Evolutionary conservation across 805 yeast genomes (phyloP).

Genomic region (Yarrowia bubula): DNA sequence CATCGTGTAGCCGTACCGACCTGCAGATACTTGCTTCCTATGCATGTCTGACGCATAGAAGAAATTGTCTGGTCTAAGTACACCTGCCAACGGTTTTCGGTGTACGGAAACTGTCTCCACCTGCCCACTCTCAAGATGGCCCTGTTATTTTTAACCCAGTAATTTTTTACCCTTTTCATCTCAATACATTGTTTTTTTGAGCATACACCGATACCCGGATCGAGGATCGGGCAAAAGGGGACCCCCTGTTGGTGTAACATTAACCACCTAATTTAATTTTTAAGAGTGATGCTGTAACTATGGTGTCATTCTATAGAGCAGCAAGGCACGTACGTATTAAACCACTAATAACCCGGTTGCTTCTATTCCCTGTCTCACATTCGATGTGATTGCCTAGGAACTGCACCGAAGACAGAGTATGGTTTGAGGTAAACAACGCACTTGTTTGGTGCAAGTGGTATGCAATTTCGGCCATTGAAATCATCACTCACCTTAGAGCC

Average conservation of each 20-base stretch:
- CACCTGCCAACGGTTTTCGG: not conserved
- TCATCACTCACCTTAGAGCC: too few relatives aligned
- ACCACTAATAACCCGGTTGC: not conserved
- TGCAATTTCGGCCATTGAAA: not conserved
- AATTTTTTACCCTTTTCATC: not conserved
- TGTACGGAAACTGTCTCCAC: not conserved
- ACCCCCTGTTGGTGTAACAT: not conserved
- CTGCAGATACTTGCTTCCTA: not conserved
- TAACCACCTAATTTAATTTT: not conserved
- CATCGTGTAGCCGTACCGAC: not conserved
- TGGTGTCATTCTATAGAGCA: not conserved
- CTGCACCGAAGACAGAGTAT: not conserved
- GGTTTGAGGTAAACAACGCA: not conserved
- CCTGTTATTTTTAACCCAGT: not conserved
- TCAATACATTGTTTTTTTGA: not conserved
- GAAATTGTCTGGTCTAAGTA: not conserved
- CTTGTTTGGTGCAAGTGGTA: not conserved
- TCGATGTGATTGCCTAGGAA: not conserved
- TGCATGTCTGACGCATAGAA: not conserved
- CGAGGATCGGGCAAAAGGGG: not conserved
- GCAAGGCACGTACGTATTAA: not conserved
- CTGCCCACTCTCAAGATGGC: not conserved
- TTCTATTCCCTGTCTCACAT: constrained; percentile 6
- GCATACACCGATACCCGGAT: not conserved
- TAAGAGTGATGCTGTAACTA: not conserved